Percentiles rank a stretch among this genome's conserved stretches.
Conservation (phyloP, 2,329 filamentous ascomycete species). For the Neofusicoccum umdonicola region DNA sequence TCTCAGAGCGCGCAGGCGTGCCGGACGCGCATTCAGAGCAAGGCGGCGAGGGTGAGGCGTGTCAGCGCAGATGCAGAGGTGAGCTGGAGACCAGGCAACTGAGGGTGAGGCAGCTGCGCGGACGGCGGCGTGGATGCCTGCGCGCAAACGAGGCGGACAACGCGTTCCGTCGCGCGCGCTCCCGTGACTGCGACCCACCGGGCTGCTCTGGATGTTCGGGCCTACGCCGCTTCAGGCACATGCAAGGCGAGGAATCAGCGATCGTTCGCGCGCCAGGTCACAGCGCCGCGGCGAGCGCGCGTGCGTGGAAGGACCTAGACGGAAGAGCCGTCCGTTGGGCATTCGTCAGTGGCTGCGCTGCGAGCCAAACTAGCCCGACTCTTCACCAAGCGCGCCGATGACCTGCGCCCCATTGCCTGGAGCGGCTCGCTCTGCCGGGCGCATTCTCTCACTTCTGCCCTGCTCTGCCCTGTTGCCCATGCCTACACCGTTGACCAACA, state of each 20-base stretch:
- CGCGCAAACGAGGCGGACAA: neutral
- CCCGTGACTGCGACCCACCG: neutral
- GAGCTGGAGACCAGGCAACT: neutral
- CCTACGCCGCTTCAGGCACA: neutral
- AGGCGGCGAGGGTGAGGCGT: neutral
- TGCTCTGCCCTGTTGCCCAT: constrained; percentile 12
- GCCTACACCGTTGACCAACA: constrained; percentile 15
- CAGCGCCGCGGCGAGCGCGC: neutral
- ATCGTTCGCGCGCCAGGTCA: neutral
- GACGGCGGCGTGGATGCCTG: neutral
- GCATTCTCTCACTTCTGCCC: constrained; percentile 16
- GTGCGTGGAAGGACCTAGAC: constrained; percentile 14
- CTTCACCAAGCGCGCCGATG: constrained; percentile 7
- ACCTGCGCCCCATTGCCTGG: constrained; percentile 13
- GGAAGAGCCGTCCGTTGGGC: neutral
- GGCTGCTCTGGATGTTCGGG: neutral
- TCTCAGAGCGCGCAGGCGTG: neutral
- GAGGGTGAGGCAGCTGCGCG: no score
- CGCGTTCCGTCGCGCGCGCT: neutral
- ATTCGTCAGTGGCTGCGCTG: constrained; percentile 12
- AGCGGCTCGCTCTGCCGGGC: constrained; percentile 12
- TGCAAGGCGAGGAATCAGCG: constrained; percentile 8
- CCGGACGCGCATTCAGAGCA: neutral
- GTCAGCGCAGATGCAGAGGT: neutral
- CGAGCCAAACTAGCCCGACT: constrained; percentile 10